Evolutionary conservation across 768 basidiomycete species (phyloP).

Genomic region (Trametes cinnabarina): DNA sequence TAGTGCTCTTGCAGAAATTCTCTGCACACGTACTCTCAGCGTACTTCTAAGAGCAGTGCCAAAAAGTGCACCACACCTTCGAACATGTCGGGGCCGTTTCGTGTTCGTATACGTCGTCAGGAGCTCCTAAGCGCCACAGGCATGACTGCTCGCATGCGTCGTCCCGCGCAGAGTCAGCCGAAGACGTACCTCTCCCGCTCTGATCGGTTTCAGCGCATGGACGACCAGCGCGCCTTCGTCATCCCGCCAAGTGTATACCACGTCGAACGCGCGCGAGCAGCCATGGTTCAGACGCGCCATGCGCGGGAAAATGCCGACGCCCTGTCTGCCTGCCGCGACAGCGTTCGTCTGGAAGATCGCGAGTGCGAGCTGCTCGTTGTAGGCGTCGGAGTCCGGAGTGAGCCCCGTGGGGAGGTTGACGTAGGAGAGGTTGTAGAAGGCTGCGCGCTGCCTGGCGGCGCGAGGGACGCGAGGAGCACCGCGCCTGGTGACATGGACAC

Average conservation of each 20-base stretch:
- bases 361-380: slow-evolving; percentile 47
- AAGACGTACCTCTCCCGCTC: slow-evolving; percentile 45
- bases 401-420: slow-evolving; percentile 47
- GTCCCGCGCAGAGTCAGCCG: too few species aligned
- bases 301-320: slow-evolving; percentile 62
- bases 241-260: slow-evolving; percentile 60
- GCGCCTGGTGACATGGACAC: slow-evolving; percentile 46
- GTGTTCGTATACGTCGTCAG: slow-evolving; percentile 62
- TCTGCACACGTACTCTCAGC: slow-evolving; percentile 31
- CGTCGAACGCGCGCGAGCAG: slow-evolving; percentile 65
- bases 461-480: slow-evolving; percentile 39
- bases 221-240: slow-evolving; percentile 49
- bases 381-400: slow-evolving; percentile 32
- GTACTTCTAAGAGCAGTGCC: background rate
- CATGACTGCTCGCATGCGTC: background rate
- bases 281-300: slow-evolving; percentile 71
- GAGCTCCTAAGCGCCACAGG: slow-evolving; percentile 48
- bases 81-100: slow-evolving; percentile 48
- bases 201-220: slow-evolving; percentile 55
- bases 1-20: slow-evolving; percentile 49
- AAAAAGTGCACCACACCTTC: slow-evolving; percentile 43
- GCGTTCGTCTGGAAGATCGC: slow-evolving; percentile 70
- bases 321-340: slow-evolving; percentile 46
- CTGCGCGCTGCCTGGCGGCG: slow-evolving; percentile 32
- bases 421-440: slow-evolving; percentile 57